phyloP scores from a whole-genome alignment of 148 eudicot genomes.

The Rhododendron henanense region DNA sequence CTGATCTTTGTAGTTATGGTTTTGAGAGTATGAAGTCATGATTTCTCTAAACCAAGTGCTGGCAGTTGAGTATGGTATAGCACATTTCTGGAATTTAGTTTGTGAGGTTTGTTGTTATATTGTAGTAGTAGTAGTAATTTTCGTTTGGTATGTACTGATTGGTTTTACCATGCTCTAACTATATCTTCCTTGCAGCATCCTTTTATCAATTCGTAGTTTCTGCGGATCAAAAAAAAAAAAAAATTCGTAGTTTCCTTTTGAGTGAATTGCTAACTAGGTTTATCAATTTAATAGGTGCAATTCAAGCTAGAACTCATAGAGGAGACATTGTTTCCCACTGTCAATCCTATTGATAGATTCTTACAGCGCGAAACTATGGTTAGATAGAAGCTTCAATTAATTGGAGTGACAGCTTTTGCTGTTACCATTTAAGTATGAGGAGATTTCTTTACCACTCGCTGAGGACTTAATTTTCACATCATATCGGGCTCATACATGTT shows the following conservation, averaged over 20 bases:
- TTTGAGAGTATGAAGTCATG: background rate
- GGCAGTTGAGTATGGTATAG: background rate
- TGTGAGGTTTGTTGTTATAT: background rate
- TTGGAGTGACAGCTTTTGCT: constrained; percentile 15
- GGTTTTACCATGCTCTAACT: background rate
- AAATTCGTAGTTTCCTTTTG: background rate
- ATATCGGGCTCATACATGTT: constrained; percentile 11
- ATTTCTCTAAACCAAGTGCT: background rate
- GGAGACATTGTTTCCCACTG: constrained; percentile 15
- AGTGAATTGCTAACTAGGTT: background rate
- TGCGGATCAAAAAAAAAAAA: no score
- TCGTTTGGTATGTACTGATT: background rate
- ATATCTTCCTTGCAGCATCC: background rate
- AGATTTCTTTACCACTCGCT: background rate
- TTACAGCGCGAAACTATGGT: background rate
- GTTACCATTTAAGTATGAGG: constrained; percentile 13
- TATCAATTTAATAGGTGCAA: constrained; percentile 34
- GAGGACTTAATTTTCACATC: constrained; percentile 10
- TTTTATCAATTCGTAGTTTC: background rate
- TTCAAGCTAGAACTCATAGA: constrained; percentile 48
- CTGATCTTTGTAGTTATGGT: background rate
- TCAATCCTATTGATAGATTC: constrained; percentile 10
- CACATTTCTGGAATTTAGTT: background rate
- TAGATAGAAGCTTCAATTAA: constrained; percentile 17
- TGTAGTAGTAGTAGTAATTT: background rate